Evolutionary conservation across 2,329 filamentous ascomycete species (phyloP), one percentile per base, ranked within the genome.

Genomic region (Arachnomyces sp.): DNA sequence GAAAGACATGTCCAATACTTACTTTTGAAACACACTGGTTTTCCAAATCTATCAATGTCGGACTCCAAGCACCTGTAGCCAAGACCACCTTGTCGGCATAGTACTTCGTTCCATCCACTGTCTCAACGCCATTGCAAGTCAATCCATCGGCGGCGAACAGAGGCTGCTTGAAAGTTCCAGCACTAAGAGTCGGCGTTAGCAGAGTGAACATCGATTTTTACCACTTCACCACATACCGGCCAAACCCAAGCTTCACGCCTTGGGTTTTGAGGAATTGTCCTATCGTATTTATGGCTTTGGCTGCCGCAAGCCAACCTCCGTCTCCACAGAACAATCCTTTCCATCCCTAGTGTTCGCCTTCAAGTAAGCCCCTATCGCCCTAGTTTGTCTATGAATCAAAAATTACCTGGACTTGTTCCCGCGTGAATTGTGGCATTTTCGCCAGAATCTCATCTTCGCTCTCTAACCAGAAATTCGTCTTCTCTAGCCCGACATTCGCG

Each of bases 221-320:
- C 21, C 28, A 13, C 17, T 4, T 12, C 16, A 1, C 36, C 14
- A 42, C 45, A 7, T 39, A 60, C 60, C 48, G 49, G 38, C 65
- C 65, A 42, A 68, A 68, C 1, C 59, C 59, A 44, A 70, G 68
- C 2, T 59, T 60, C 7, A 71, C 66, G 0, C 67, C 66, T 31
- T 60, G 50, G 1, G 54, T 47, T 39, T 54, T 55, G 9, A 68
- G 50, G 11, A 59, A 56, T 18, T 61, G 51, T 8, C 68, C 67
- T 13, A 72, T 67, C 1, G 67, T 65, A 38, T 69, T 63, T 51
- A 70, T 69, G 13, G 67, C 68, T 48, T 70, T 68, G 4, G 61
- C 65, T 14, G 68, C 68, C 15, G 68, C 67, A 12, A 71, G 54
- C 68, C 68, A 72, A 25, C 21, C 21, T 9, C 21, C 21, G 5